Evolutionary conservation across 108 stramenopile species (phyloP).

Genomic region (Pseudonitzschia pungens): DNA sequence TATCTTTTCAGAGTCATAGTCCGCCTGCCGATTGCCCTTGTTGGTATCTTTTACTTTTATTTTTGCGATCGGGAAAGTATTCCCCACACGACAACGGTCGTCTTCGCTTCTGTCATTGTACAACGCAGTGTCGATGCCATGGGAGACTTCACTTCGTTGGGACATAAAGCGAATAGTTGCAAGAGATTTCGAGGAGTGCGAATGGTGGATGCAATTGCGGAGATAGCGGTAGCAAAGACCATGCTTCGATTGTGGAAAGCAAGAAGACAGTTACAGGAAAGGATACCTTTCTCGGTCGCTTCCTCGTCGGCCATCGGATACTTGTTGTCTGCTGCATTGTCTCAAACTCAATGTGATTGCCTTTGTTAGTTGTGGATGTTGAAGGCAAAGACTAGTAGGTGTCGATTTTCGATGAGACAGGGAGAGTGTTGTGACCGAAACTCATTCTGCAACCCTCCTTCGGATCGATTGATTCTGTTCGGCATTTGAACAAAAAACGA

Average conservation of each 20-base stretch:
- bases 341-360: not conserved
- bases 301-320: conserved; percentile 1
- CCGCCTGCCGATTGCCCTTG: not conserved
- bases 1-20: not conserved
- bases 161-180: not conserved
- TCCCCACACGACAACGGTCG: not conserved
- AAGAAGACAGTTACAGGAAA: conserved; percentile 11
- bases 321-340: not conserved
- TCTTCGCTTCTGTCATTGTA: not conserved
- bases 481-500: not conserved
- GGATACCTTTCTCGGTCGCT: not conserved
- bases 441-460: too few species aligned
- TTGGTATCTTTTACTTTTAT: not conserved
- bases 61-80: not conserved
- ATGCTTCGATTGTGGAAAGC: conserved; percentile 10
- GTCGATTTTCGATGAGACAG: too few species aligned
- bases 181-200: not conserved
- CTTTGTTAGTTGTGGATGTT: not conserved
- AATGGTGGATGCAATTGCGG: not conserved
- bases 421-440: too few species aligned
- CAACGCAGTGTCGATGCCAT: not conserved
- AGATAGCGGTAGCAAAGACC: not conserved
- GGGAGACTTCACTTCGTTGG: conserved; percentile 1
- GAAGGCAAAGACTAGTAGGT: too few species aligned
- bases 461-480: not conserved